phyloP scores from a whole-genome alignment of 495 filamentous ascomycete species.

The Aspergillus conjunctus region DNA sequence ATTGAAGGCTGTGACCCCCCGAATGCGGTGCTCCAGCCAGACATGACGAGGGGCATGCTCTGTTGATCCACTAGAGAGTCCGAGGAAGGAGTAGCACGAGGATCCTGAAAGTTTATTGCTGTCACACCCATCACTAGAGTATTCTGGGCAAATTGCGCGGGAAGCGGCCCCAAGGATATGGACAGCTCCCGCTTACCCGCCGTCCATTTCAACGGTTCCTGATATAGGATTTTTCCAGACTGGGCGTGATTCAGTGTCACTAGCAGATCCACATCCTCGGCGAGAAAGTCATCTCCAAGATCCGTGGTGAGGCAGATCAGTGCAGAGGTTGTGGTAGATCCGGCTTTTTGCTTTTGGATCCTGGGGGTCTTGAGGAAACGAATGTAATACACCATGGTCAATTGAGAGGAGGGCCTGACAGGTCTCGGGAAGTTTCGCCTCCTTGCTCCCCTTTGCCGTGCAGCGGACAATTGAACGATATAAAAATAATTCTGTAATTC shows the following conservation, averaged over 20 bases:
- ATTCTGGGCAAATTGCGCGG: slow-evolving; percentile 28
- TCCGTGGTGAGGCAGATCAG: slow-evolving; percentile 87
- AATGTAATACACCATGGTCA: slow-evolving; percentile 67
- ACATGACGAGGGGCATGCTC: slow-evolving; percentile 50
- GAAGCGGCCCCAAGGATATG: slow-evolving; percentile 40
- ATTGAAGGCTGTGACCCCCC: slow-evolving; percentile 36
- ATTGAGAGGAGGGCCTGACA: neutral
- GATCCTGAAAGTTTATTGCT: slow-evolving; percentile 18
- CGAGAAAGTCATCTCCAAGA: slow-evolving; percentile 83
- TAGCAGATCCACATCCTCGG: slow-evolving; percentile 59
- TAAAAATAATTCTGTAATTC: too few relatives aligned
- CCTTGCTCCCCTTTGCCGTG: neutral
- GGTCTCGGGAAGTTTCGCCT: neutral
- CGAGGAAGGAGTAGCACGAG: slow-evolving; percentile 13
- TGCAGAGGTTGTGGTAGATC: slow-evolving; percentile 45
- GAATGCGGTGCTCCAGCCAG: slow-evolving; percentile 58
- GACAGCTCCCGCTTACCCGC: slow-evolving; percentile 54
- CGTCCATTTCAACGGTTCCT: slow-evolving; percentile 53
- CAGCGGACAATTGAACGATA: neutral
- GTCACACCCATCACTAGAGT: slow-evolving; percentile 33
- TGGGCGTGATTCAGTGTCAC: slow-evolving; percentile 45
- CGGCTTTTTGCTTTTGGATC: slow-evolving; percentile 41
- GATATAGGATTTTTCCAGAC: slow-evolving; percentile 43
- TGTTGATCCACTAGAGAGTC: slow-evolving; percentile 28
- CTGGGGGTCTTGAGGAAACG: slow-evolving; percentile 70